Evolutionary conservation across 108 stramenopile species (phyloP).

Genomic region (Skeletonema potamos): DNA sequence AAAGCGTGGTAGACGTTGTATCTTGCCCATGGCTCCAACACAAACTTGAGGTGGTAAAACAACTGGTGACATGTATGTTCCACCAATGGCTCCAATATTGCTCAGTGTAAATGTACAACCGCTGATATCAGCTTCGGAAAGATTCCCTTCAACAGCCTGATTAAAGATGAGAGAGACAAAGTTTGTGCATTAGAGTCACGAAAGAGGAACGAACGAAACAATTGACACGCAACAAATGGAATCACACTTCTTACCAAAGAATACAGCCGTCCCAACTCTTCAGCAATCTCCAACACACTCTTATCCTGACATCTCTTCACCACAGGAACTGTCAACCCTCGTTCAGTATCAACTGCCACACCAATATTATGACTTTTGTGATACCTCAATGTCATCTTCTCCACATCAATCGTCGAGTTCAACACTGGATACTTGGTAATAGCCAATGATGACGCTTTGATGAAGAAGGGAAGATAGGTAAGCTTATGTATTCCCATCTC

Average conservation of each 20-base stretch:
- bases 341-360: constrained; percentile 96
- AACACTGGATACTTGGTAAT: constrained; percentile 81
- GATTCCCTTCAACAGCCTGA: constrained; percentile 51
- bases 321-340: constrained; percentile 94
- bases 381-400: constrained; percentile 62
- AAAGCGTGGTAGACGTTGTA: constrained; percentile 91
- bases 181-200: not conserved
- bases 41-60: constrained; percentile 91
- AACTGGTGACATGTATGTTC: constrained; percentile 93
- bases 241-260: constrained; percentile 29
- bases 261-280: constrained; percentile 82
- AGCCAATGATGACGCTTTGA: constrained; percentile 92
- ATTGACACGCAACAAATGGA: not conserved
- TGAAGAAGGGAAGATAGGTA: constrained; percentile 84
- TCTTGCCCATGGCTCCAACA: constrained; percentile 95
- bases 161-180: not conserved
- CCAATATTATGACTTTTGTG: constrained; percentile 92
- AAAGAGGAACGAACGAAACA: not conserved
- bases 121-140: constrained; percentile 74
- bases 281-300: constrained; percentile 84
- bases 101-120: constrained; percentile 91
- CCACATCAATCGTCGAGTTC: constrained; percentile 84
- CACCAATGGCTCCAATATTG: constrained; percentile 98
- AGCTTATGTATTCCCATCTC: constrained; percentile 53
- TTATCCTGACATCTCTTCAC: constrained; percentile 71